Base-by-base conservation (phyloP, 306 rosid species). In the Elaeagnus macrophylla region DNA sequence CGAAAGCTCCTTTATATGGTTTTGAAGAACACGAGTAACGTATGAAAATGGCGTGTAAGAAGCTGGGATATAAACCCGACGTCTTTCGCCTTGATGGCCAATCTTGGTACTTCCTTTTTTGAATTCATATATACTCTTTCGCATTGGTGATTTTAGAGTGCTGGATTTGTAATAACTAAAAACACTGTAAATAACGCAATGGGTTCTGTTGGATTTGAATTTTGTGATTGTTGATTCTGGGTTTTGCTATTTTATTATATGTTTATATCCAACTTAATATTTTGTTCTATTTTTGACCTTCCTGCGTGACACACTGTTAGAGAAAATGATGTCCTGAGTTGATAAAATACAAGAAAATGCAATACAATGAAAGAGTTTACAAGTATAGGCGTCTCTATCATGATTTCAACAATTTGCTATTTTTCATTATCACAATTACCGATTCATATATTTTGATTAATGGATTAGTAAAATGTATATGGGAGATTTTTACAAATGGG, bases 1-100 rank as follows among this genome's bases (percentile, higher is more conserved):
- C 56, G 48, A 18, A 37, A 51, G 43, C 39, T 45, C 53, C 6
- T 57, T 59, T 39, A 54, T 12, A 56, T 61, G 74, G 13, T 56
- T 53, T 35, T 60, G 25, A 56, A 52, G 59, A 54, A 1, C 25
- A 35, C 35, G 19, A 54, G 46, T 59, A 59, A 58, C 43, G 53
- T 40, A 39, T 53, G 18, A 35, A 48, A 35, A 84, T 89, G 97
- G 93, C 84, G 19, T 78, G 70, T 71, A 45, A 80, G 75, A 89
- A 78, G 78, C 67, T 89, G 67, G 97, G 97, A 53, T 85, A 95
- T 44, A 89, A 89, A 64, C 74, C 85, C 37, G 93, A 89, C 48
- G 76, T 72, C 61, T 85, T 89, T 73, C 57, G 61, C 70, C 81
- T 68, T 19, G 86, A 78, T 70, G 89, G 80, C 57, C 66, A 76